Percentiles rank a stretch among this genome's conserved stretches.
These are phyloP conservation scores for Rhinocladiella similis DNA, from an alignment of 2,329 filamentous ascomycete genomes.

Conservation along the genomic window DNA sequence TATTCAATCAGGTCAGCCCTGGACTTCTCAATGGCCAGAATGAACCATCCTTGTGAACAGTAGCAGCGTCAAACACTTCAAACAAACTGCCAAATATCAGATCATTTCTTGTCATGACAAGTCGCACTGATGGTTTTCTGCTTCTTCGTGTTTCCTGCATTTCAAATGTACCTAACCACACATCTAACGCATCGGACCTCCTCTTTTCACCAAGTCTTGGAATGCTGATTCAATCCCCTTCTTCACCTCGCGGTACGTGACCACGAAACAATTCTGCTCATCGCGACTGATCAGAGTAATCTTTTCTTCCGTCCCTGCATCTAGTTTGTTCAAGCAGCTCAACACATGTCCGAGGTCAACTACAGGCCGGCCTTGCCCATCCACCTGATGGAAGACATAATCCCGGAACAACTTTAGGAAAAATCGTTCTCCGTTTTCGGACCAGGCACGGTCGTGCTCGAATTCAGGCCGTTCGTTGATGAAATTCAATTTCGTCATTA, in stretches of 20 bases:
- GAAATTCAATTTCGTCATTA: slow-evolving; percentile 79
- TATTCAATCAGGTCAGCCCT: slow-evolving; percentile 7
- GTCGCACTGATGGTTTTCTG: neutral
- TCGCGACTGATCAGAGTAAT: slow-evolving; percentile 84
- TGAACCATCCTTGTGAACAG: neutral
- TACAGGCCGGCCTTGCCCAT: slow-evolving; percentile 77
- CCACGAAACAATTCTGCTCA: slow-evolving; percentile 82
- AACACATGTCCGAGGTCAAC: slow-evolving; percentile 87
- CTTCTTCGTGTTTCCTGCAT: neutral
- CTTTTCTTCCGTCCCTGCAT: slow-evolving; percentile 84
- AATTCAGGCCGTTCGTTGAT: slow-evolving; percentile 90
- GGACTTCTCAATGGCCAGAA: neutral
- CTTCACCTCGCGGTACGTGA: slow-evolving; percentile 88
- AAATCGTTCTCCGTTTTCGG: slow-evolving; percentile 89
- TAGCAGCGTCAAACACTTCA: neutral
- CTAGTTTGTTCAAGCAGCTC: slow-evolving; percentile 83
- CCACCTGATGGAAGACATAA: slow-evolving; percentile 95
- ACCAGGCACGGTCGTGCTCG: slow-evolving; percentile 76
- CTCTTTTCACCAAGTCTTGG: slow-evolving; percentile 52
- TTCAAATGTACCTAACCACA: neutral
- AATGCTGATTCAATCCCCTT: slow-evolving; percentile 62
- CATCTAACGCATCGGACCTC: slow-evolving; percentile 11
- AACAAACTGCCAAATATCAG: neutral
- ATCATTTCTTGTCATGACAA: neutral
- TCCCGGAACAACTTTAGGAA: slow-evolving; percentile 93